Base-by-base conservation (phyloP, 2,329 filamentous ascomycete genomes). In the Nothopassalora personata region DNA sequence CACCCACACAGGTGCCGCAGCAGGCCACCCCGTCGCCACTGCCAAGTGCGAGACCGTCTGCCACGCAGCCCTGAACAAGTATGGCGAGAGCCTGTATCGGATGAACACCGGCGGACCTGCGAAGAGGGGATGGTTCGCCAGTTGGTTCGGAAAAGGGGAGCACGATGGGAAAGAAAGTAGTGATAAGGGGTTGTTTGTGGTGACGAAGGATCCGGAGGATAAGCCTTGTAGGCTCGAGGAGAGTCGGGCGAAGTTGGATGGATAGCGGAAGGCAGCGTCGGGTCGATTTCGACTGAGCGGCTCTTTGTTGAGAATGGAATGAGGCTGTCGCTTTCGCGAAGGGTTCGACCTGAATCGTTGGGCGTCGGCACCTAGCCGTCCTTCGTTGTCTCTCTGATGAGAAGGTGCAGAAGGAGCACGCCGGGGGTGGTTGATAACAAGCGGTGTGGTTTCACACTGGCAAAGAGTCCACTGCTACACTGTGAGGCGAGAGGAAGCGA, bases 1-100 rank as follows among this genome's bases (percentile, higher is more conserved):
- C 15, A 47, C 13, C 18, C 28, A 36, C 43, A 7, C 39, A 54
- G 60, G 60, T 19, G 45, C 50, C 18, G 43, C 46, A 11, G 60
- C 55, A 15, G 52, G 18, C 36, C 43, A 51, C 43, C 4, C 39
- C 3, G 18, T 34, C 27, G 23, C 23, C 34, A 6, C 34, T 33
- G 13, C 31, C 7, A 23, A 45, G 23, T 27, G 48, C 15, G 55
- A 46, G n/a, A 27, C 19, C 9, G 18, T 27, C 4, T 57, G 55
- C n/a, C 8, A 31, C 15, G n/a, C 50, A 6, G n/a, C 55, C 7
- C 48, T 57, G 8, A 15, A 34, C 5, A 19, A 45, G 28, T 57
- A 57, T 33, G 55, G 48, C 18, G n/a, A 28, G 34, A 30, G 47
- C 10, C 28, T 57, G 33, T 36, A 57, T 23, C 33, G 36, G 13